phyloP scores from a whole-genome alignment of 345 rosid genomes.

The Clausena lansium region DNA sequence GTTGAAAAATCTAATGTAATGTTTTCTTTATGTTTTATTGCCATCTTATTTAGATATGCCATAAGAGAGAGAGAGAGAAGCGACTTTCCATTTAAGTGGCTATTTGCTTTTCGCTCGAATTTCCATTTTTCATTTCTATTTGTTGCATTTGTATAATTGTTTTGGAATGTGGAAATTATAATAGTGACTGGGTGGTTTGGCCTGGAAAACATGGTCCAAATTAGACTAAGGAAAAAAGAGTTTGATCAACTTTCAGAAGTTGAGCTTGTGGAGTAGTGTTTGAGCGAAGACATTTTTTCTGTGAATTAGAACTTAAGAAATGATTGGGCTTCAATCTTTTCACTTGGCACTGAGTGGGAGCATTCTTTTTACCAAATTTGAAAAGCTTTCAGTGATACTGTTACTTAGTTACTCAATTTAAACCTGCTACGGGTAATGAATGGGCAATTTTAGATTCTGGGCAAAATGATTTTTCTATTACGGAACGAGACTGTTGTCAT shows the following conservation, averaged over 20 bases:
- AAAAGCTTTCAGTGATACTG: background rate
- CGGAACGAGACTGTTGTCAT: background rate
- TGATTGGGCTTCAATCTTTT: background rate
- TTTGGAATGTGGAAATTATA: background rate
- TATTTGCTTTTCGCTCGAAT: background rate
- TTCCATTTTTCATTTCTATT: background rate
- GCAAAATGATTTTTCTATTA: background rate
- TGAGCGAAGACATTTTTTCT: background rate
- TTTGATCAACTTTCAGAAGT: background rate
- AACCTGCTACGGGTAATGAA: background rate
- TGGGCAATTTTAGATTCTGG: background rate
- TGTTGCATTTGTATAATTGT: background rate
- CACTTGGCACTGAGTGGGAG: background rate
- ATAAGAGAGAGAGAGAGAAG: background rate
- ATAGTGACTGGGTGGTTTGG: background rate
- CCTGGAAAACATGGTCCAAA: background rate
- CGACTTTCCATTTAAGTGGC: background rate
- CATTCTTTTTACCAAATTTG: background rate
- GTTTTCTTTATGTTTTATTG: background rate
- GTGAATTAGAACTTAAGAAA: background rate
- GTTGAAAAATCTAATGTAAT: background rate
- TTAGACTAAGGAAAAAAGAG: background rate
- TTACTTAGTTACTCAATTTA: background rate
- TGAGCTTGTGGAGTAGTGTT: background rate
- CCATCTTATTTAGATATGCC: background rate